Percentiles rank a stretch among this genome's conserved stretches.
Conservation (phyloP, 768 basidiomycete genomes). For the Leccinum boreale region DNA sequence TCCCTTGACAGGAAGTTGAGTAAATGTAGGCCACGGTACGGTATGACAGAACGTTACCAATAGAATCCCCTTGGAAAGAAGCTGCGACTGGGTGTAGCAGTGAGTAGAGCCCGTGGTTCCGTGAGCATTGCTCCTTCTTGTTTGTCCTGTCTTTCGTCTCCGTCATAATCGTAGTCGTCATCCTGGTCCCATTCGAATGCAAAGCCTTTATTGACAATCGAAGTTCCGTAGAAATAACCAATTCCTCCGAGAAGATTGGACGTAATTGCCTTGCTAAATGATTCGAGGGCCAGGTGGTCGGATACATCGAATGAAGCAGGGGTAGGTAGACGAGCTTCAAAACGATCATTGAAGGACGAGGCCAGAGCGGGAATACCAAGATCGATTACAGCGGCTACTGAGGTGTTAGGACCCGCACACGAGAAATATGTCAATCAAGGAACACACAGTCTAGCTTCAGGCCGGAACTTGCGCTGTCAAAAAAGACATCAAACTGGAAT, state of each 20-base stretch:
- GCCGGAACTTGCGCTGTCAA: constrained; percentile 69
- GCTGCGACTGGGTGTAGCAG: constrained; percentile 92
- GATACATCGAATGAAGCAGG: constrained; percentile 51
- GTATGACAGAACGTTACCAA: constrained; percentile 52
- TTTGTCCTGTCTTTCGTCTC: constrained; percentile 34
- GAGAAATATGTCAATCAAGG: not conserved
- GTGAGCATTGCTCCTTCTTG: constrained; percentile 62
- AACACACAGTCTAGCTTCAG: constrained; percentile 63
- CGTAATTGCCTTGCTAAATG: constrained; percentile 85
- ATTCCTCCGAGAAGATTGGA: constrained; percentile 91
- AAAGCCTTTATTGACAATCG: constrained; percentile 81
- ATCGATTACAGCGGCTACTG: constrained; percentile 60
- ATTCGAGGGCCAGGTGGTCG: constrained; percentile 47
- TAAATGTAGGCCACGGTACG: not conserved
- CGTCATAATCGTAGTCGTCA: constrained; percentile 40
- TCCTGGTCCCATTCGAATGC: constrained; percentile 90
- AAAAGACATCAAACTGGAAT: constrained; percentile 89
- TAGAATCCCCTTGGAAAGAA: constrained; percentile 99
- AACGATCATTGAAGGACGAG: constrained; percentile 60
- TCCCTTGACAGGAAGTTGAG: constrained; percentile 54
- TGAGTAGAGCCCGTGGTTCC: constrained; percentile 73
- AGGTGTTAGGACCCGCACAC: not conserved
- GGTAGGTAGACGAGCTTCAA: constrained; percentile 67
- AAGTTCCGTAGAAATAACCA: constrained; percentile 92
- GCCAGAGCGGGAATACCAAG: constrained; percentile 66